Conservation (phyloP, 495 filamentous ascomycete genomes). For the Lasiosphaeria miniovina region DNA sequence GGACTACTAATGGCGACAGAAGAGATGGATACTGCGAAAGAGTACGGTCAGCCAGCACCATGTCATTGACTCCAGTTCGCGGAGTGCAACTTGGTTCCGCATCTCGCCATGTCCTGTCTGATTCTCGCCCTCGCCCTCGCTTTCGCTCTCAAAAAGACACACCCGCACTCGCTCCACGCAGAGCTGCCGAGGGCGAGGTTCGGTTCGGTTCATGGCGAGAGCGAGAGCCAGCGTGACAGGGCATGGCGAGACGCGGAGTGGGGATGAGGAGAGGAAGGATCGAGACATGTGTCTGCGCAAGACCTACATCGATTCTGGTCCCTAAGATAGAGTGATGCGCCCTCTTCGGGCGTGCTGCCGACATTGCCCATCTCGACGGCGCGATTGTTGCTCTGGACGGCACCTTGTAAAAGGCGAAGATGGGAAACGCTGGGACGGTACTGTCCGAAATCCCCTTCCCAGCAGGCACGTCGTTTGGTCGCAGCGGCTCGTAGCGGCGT, state of each 20-base stretch:
- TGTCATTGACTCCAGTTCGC: too few relatives aligned
- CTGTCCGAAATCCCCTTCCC: neutral
- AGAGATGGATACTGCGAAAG: constrained; percentile 68
- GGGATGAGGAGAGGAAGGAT: constrained; percentile 15
- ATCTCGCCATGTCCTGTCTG: too few relatives aligned
- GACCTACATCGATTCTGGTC: constrained; percentile 82
- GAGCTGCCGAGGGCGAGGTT: neutral
- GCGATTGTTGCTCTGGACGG: constrained; percentile 17
- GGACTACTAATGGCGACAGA: constrained; percentile 76
- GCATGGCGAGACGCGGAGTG: neutral
- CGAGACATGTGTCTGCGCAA: neutral
- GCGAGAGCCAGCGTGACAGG: neutral
- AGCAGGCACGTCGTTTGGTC: neutral
- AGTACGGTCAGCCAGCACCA: neutral
- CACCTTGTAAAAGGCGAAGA: constrained; percentile 10
- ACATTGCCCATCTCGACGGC: constrained; percentile 79
- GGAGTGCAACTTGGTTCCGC: too few relatives aligned
- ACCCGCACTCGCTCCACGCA: too few relatives aligned
- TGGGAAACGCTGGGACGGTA: neutral
- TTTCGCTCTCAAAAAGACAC: too few relatives aligned
- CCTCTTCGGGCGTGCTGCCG: constrained; percentile 85
- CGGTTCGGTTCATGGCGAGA: neutral
- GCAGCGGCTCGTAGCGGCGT: neutral
- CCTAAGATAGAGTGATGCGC: constrained; percentile 75
- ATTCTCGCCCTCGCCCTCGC: too few relatives aligned